Conservation (phyloP, 148 eudicot genomes). For the Dysphania ambrosioides region DNA sequence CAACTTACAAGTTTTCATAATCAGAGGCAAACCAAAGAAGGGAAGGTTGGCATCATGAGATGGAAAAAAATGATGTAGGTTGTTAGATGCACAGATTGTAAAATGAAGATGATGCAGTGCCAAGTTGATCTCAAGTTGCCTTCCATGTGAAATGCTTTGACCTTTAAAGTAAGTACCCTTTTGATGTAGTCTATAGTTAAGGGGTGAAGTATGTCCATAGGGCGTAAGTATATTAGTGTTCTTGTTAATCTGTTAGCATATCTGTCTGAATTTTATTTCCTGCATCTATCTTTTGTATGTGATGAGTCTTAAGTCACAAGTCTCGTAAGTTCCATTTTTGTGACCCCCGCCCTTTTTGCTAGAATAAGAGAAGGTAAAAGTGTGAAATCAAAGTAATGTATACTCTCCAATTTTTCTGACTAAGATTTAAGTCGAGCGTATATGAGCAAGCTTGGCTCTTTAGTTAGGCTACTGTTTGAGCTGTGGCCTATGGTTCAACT, state of each 20-base stretch:
- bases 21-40: conserved; percentile 76
- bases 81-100: conserved; percentile 44
- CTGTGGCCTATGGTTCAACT: too few relatives aligned
- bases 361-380: neutral
- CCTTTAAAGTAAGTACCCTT: conserved; percentile 22
- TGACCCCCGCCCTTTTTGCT: neutral
- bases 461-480: neutral
- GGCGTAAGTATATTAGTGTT: conserved; percentile 2
- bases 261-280: neutral
- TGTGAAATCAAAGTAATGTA: neutral
- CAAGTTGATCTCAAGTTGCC: conserved; percentile 11
- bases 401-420: neutral
- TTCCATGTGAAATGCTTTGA: conserved; percentile 4
- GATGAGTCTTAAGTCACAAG: neutral
- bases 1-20: conserved; percentile 3
- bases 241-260: neutral
- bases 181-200: conserved; percentile 8
- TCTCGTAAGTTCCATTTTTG: neutral
- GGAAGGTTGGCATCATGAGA: conserved; percentile 65
- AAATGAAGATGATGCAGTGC: conserved; percentile 32
- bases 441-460: neutral
- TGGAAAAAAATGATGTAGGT: conserved; percentile 35
- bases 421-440: neutral
- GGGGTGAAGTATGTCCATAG: conserved; percentile 15
- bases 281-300: neutral